Evolutionary conservation across 2,329 filamentous ascomycete species (phyloP), one percentile per base, ranked within the genome.

Genomic region (Pseudocercospora fijiensis): DNA sequence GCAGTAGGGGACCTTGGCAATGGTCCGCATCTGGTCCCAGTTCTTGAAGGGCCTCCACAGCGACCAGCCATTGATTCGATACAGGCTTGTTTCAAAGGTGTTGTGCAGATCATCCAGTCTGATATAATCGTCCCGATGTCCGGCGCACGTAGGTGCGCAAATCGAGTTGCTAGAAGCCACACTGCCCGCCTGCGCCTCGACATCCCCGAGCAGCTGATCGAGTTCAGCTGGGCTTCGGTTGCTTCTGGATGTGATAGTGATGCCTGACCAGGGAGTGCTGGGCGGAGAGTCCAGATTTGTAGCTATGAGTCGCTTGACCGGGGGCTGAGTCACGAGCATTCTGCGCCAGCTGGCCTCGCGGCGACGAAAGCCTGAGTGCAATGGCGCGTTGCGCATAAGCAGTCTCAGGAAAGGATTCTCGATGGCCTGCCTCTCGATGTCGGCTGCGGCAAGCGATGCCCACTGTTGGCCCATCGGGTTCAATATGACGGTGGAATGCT

Each of bases 341-440:
- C 28, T 20, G 13, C 52, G n/a, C 52, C 52, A 56, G 52, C 52
- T 56, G n/a, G 52, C 52, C 28, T 56, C 52, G 5, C 11, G n/a
- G 5, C 28, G 52, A 24, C 8, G n/a, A n/a, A 56, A 56, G 26
- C 52, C n/a, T 11, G 52, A n/a, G 5, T 10, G 9, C 7, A 1
- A 8, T 27, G 10, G 28, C 26, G 28, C 28, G 16, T 24, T 27
- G 52, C 28, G 26, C 5, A 8, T 24, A 9, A 56, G 52, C 8
- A 56, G 52, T 28, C 13, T 7, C 16, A 56, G n/a, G 16, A 56
- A 56, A 5, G 52, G 52, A 10, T 56, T 56, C 28, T 56, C 53
- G 28, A 56, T 56, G 1, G 30, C n/a, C 13, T 37, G 11, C 18
- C 53, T 33, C 16, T 41, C 53, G 24, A 41, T 22, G 53, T 24